A percentile compares a stretch with the other conserved stretches of the same genome.
phyloP scores from a whole-genome alignment of 768 basidiomycete genomes.

The Leccinum rimulosum region DNA sequence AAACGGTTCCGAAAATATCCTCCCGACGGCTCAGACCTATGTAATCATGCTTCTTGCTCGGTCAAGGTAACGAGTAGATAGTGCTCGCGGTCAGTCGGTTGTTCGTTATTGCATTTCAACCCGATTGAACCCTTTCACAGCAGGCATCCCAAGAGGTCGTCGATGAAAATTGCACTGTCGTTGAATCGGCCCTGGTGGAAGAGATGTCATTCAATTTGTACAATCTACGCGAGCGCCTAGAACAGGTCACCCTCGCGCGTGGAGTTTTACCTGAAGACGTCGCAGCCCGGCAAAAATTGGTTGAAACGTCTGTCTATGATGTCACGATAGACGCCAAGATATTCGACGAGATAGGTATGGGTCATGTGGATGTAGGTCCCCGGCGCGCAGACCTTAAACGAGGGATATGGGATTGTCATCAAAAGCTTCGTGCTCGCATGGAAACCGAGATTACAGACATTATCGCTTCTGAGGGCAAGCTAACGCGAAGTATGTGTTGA shows the following conservation, averaged over 20 bases:
- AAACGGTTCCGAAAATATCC: constrained; percentile 41
- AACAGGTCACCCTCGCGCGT: constrained; percentile 59
- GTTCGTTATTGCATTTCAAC: not conserved
- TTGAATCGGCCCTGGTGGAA: constrained; percentile 19
- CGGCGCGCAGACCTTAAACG: constrained; percentile 52
- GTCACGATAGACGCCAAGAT: constrained; percentile 45
- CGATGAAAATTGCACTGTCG: constrained; percentile 4
- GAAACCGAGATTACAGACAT: constrained; percentile 51
- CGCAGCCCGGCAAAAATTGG: constrained; percentile 56
- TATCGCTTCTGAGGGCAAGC: constrained; percentile 33
- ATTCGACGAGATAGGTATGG: constrained; percentile 58
- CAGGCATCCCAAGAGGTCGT: not conserved
- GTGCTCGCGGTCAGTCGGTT: constrained; percentile 34
- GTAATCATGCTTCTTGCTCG: constrained; percentile 64
- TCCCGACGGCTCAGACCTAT: constrained; percentile 60
- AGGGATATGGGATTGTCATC: constrained; percentile 90
- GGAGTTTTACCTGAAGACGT: constrained; percentile 64
- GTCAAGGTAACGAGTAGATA: constrained; percentile 41
- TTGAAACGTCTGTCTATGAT: constrained; percentile 49
- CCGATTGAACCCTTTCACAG: constrained; percentile 9
- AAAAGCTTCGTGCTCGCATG: constrained; percentile 50
- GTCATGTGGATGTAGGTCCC: constrained; percentile 40
- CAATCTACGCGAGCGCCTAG: constrained; percentile 66
- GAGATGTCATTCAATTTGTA: constrained; percentile 75
- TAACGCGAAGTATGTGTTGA: constrained; percentile 18